phyloP scores from a whole-genome alignment of 768 basidiomycete genomes.

The Kwoniella sp. region DNA sequence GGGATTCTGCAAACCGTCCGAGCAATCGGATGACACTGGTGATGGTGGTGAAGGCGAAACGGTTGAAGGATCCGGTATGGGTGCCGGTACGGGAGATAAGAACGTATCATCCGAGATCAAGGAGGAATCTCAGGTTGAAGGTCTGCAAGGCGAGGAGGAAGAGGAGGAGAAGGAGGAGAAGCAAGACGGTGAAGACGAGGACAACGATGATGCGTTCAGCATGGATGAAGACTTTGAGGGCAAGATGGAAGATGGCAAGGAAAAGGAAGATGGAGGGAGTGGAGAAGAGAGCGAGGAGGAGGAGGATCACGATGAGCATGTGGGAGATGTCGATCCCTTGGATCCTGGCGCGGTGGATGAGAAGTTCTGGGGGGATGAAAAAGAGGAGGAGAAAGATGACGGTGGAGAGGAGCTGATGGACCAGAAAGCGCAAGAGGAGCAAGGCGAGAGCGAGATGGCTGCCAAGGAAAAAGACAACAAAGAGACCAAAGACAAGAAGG shows the following conservation, averaged over 20 bases:
- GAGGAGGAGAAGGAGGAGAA: conserved; percentile 54
- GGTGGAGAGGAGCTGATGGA: conserved; percentile 59
- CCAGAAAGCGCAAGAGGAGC: conserved; percentile 55
- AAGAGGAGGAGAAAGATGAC: conserved; percentile 55
- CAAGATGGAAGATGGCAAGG: conserved; percentile 71
- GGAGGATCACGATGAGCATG: conserved; percentile 70
- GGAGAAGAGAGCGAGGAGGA: conserved; percentile 54
- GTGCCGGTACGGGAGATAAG: conserved; percentile 76
- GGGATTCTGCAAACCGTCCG: conserved; percentile 89
- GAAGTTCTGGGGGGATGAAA: conserved; percentile 91
- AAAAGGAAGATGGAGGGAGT: conserved; percentile 55
- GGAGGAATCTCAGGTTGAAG: conserved; percentile 95
- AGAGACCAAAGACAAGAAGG: conserved; percentile 50
- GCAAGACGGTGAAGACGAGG: conserved; percentile 29
- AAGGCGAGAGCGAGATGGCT: conserved; percentile 66
- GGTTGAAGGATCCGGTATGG: conserved; percentile 76
- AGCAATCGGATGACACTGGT: conserved; percentile 51
- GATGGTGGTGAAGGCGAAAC: conserved; percentile 54
- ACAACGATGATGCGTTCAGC: conserved; percentile 69
- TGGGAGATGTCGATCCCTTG: conserved; percentile 73
- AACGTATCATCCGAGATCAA: conserved; percentile 92
- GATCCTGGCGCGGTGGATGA: conserved; percentile 87
- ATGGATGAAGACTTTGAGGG: conserved; percentile 89
- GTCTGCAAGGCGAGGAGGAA: conserved; percentile 60
- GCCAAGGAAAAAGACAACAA: conserved; percentile 66